Evolutionary conservation across 208 protist species (phyloP).

Genomic region (Tritrichomonas musculus): DNA sequence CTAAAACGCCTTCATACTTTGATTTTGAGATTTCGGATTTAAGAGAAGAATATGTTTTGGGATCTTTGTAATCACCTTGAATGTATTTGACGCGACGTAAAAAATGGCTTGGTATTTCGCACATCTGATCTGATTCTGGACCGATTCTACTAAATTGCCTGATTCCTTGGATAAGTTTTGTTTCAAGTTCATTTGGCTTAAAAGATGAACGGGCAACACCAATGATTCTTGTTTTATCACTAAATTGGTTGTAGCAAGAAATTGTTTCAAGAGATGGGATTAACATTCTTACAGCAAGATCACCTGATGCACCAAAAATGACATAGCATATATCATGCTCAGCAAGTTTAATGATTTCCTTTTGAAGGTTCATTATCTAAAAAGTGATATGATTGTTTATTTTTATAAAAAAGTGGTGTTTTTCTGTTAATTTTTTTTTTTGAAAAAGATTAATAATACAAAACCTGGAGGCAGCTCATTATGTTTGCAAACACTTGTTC

Average conservation of each 20-base stretch:
- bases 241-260: not conserved
- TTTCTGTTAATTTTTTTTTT: too few species aligned
- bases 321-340: too few species aligned
- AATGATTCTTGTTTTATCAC: not conserved
- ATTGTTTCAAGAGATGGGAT: not conserved
- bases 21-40: not conserved
- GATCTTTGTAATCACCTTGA: not conserved
- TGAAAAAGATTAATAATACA: too few species aligned
- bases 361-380: too few species aligned
- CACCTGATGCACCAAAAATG: slow-evolving; percentile 24
- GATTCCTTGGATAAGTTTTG: not conserved
- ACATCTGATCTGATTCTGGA: not conserved
- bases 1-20: not conserved
- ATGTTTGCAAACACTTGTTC: too few species aligned
- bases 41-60: not conserved
- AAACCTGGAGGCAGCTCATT: too few species aligned
- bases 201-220: not conserved
- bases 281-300: not conserved
- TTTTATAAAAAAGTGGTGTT: too few species aligned
- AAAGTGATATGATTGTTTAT: too few species aligned
- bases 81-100: not conserved
- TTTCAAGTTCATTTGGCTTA: not conserved
- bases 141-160: not conserved
- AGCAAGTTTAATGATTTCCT: too few species aligned
- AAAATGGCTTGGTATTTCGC: not conserved